Evolutionary conservation across 331 rosid species (phyloP).

Genomic region (Quercus tomentella): DNA sequence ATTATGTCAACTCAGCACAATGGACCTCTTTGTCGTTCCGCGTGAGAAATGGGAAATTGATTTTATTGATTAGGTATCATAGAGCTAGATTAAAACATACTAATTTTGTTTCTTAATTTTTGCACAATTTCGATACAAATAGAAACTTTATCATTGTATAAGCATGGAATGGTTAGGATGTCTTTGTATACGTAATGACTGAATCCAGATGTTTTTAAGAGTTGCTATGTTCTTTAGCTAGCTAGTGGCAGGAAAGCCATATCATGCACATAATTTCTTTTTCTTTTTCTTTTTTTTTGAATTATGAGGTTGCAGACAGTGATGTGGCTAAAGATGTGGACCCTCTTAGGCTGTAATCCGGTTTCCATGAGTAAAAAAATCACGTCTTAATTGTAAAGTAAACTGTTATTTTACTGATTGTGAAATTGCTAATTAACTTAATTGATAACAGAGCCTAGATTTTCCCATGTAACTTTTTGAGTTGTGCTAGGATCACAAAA

Average conservation of each 20-base stretch:
- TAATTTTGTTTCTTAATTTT: neutral
- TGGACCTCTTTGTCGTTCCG: constrained; percentile 15
- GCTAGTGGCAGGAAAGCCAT: neutral
- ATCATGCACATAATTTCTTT: neutral
- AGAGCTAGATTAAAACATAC: neutral
- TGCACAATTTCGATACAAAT: neutral
- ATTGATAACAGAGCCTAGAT: neutral
- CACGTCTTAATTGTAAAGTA: neutral
- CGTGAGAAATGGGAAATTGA: neutral
- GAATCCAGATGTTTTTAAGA: neutral
- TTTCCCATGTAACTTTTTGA: neutral
- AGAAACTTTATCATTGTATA: neutral
- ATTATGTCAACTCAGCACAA: constrained; percentile 3
- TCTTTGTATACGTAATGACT: neutral
- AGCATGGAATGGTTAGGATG: neutral
- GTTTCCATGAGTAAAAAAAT: neutral
- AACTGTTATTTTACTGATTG: neutral
- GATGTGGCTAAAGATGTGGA: neutral
- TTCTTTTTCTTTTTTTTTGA: neutral
- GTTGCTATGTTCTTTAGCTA: neutral
- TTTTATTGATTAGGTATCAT: neutral
- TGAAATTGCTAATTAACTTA: neutral
- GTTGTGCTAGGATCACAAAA: no score
- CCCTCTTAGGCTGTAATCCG: neutral
- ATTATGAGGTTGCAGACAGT: neutral